Evolutionary conservation across 495 filamentous ascomycete genomes (phyloP).

Genomic region (Xylaria cubensis): DNA sequence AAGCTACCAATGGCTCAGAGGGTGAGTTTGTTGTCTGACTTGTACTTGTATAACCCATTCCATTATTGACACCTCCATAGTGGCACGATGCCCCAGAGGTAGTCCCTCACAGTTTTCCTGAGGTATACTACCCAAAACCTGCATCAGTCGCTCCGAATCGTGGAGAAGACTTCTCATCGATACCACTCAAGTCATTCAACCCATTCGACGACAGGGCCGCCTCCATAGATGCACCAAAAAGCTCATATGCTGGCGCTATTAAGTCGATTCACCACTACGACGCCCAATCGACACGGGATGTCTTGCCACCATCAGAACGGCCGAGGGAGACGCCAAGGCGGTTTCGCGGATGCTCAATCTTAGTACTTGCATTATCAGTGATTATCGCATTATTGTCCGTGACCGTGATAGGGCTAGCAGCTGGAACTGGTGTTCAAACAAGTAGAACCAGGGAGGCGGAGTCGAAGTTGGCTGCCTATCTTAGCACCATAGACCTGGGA

Average conservation of each 20-base stretch:
- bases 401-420: conserved; percentile 52
- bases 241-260: background rate
- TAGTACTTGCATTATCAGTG: conserved; percentile 50
- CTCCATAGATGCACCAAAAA: conserved; percentile 11
- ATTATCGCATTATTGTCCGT: conserved; percentile 49
- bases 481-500: conserved; percentile 44
- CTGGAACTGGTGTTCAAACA: conserved; percentile 50
- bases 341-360: conserved; percentile 45
- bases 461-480: conserved; percentile 34
- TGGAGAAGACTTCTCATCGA: conserved; percentile 21
- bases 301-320: conserved; percentile 26
- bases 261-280: conserved; percentile 6
- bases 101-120: conserved; percentile 46
- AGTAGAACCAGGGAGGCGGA: conserved; percentile 47
- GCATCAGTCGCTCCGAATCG: conserved; percentile 29
- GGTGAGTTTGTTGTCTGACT: background rate
- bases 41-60: background rate
- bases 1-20: conserved; percentile 20
- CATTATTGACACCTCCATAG: conserved; percentile 26
- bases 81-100: conserved; percentile 50
- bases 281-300: conserved; percentile 14
- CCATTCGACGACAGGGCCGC: background rate
- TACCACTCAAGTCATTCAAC: conserved; percentile 3
- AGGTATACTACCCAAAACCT: conserved; percentile 41
- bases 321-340: conserved; percentile 21